Evolutionary conservation across 768 basidiomycete genomes (phyloP).

Genomic region (Strobilomyces dryophilus): DNA sequence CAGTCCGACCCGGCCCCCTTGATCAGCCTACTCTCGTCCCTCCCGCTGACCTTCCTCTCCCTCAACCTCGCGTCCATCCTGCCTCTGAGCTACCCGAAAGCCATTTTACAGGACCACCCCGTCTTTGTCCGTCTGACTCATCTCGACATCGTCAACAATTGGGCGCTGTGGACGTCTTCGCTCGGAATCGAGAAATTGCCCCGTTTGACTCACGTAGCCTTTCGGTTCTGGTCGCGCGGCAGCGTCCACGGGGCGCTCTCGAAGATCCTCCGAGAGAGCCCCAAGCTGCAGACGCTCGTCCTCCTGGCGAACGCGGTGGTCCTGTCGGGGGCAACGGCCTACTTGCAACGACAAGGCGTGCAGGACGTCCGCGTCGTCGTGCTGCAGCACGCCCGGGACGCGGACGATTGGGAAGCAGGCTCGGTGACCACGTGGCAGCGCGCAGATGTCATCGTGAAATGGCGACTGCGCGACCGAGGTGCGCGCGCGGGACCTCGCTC

Average conservation of each 20-base stretch:
- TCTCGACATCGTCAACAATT: constrained; percentile 20
- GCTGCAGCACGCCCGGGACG: constrained; percentile 7
- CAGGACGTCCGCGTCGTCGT: constrained; percentile 14
- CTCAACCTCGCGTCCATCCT: constrained; percentile 10
- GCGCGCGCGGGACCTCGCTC: neutral
- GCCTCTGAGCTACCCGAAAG: neutral
- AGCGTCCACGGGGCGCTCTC: constrained; percentile 3
- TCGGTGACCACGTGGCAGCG: constrained; percentile 13
- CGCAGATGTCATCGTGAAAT: constrained; percentile 8
- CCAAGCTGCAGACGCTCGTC: constrained; percentile 6
- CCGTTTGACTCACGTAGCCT: constrained; percentile 10
- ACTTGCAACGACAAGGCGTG: constrained; percentile 9
- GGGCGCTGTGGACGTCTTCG: constrained; percentile 17
- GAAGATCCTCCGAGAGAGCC: constrained; percentile 2
- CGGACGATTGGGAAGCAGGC: constrained; percentile 13
- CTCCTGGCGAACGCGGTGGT: constrained; percentile 9
- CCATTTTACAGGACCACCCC: constrained; percentile 5
- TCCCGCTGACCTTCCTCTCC: constrained; percentile 16
- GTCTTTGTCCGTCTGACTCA: constrained; percentile 13
- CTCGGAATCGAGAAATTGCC: constrained; percentile 15
- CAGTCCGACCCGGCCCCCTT: neutral
- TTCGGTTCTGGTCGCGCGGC: constrained; percentile 15
- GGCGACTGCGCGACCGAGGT: constrained; percentile 12
- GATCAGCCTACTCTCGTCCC: constrained; percentile 3
- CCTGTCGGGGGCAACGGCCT: neutral